Conservation (phyloP, 768 basidiomycete species). For the Rhodotorula toruloides region DNA sequence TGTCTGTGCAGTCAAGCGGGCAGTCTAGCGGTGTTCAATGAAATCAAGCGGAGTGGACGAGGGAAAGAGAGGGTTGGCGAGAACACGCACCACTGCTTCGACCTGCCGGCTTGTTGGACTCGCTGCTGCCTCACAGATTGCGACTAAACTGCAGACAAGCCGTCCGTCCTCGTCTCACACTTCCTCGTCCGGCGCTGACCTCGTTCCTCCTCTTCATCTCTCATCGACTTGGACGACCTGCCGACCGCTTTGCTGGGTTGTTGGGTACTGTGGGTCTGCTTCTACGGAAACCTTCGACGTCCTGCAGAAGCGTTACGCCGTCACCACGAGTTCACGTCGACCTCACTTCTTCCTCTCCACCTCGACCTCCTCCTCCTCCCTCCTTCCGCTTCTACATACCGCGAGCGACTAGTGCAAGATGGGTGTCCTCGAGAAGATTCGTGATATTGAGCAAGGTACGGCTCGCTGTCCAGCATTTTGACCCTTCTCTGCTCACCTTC, state of each 20-base stretch:
- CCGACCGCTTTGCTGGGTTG: no score
- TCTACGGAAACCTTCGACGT: no score
- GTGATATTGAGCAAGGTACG: constrained; percentile 6
- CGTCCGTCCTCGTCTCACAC: no score
- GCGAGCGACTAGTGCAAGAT: constrained; percentile 52
- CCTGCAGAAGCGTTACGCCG: no score
- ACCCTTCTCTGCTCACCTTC: background rate
- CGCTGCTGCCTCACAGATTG: background rate
- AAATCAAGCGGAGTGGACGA: no score
- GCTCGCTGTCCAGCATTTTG: background rate
- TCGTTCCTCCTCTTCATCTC: no score
- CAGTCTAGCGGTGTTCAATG: background rate
- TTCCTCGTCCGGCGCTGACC: no score
- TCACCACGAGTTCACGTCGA: no score
- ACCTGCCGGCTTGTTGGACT: background rate
- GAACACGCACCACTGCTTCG: background rate
- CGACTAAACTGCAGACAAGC: no score
- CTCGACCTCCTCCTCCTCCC: background rate
- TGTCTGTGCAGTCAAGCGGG: background rate
- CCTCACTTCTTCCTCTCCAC: background rate
- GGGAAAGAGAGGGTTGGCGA: background rate
- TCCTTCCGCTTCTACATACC: background rate
- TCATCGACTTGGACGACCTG: no score
- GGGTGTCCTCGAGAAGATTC: constrained; percentile 91
- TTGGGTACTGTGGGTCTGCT: no score